These are phyloP conservation scores for Candida nanaspora DNA, from an alignment of 805 yeast genomes.

Conservation along the genomic window DNA sequence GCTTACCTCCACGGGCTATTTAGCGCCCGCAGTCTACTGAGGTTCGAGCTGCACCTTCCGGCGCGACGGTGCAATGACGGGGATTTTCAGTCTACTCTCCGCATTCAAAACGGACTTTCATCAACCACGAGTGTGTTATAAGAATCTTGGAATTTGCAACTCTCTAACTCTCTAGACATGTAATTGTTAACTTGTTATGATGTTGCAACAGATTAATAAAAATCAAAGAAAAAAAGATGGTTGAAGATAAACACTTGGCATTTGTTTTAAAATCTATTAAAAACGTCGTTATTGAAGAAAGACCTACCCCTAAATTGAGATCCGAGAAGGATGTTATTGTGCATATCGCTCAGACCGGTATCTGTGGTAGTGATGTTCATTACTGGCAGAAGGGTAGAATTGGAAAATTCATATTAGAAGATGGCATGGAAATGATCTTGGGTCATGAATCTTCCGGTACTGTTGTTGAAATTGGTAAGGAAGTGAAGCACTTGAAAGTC, in stretches of 20 bases:
- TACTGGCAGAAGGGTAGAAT: constrained; percentile 34
- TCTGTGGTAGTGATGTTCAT: constrained; percentile 75
- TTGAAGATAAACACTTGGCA: constrained; percentile 20
- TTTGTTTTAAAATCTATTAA: constrained; percentile 54
- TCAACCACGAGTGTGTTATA: too few relatives aligned
- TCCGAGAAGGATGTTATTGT: constrained; percentile 57
- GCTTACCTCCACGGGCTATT: too few relatives aligned
- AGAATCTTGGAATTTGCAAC: too few relatives aligned
- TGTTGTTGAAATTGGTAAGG: constrained; percentile 40
- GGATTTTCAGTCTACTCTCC: too few relatives aligned
- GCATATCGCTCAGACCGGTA: constrained; percentile 67
- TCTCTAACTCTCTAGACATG: too few relatives aligned
- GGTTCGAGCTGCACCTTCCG: too few relatives aligned
- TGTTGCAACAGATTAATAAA: too few relatives aligned
- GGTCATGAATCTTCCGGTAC: constrained; percentile 44
- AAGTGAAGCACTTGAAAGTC: constrained; percentile 29
- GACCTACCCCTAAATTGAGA: constrained; percentile 48
- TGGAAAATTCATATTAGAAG: constrained; percentile 14
- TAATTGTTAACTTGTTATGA: too few relatives aligned
- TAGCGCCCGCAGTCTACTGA: too few relatives aligned
- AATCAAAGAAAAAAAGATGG: background rate
- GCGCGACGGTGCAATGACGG: too few relatives aligned
- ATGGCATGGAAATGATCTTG: constrained; percentile 27
- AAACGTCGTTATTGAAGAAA: constrained; percentile 50
- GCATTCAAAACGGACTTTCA: too few relatives aligned